phyloP scores from a whole-genome alignment of 108 stramenopile species.

The Skeletonema costatum region DNA sequence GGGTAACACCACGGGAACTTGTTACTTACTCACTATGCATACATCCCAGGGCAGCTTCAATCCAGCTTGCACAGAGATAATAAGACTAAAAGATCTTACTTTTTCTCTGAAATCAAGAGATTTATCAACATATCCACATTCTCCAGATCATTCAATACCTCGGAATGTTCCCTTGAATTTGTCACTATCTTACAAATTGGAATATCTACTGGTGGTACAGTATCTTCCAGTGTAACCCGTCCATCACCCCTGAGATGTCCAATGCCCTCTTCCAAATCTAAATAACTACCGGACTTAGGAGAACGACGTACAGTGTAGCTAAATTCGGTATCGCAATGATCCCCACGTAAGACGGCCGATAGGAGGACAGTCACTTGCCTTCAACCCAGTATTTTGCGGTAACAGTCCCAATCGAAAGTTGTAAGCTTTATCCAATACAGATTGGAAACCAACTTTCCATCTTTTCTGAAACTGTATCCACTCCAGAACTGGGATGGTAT shows the following conservation, averaged over 20 bases:
- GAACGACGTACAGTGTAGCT: background rate
- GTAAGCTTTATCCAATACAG: constrained; percentile 7
- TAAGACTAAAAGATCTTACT: too few relatives aligned
- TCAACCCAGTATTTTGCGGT: background rate
- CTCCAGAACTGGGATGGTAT: constrained; percentile 7
- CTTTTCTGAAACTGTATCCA: background rate
- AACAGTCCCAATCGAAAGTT: constrained; percentile 2
- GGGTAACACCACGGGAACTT: too few relatives aligned
- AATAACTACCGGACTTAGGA: background rate
- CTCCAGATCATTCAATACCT: constrained; percentile 22
- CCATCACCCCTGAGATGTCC: constrained; percentile 10
- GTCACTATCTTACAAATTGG: constrained; percentile 12
- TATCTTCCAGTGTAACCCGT: constrained; percentile 14
- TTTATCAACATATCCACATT: constrained; percentile 6
- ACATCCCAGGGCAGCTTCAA: too few relatives aligned
- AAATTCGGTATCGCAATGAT: constrained; percentile 1
- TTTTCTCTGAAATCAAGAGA: constrained; percentile 1
- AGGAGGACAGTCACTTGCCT: constrained; percentile 5
- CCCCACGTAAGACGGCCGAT: constrained; percentile 5
- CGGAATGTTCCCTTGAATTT: constrained; percentile 8
- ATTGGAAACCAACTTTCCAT: constrained; percentile 11
- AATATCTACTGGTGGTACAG: constrained; percentile 10
- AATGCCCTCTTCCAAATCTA: background rate
- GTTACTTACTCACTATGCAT: too few relatives aligned
- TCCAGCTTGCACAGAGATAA: too few relatives aligned